Base-by-base conservation (phyloP, 202 grass and related monocot species). In the Carex sylvatica region DNA sequence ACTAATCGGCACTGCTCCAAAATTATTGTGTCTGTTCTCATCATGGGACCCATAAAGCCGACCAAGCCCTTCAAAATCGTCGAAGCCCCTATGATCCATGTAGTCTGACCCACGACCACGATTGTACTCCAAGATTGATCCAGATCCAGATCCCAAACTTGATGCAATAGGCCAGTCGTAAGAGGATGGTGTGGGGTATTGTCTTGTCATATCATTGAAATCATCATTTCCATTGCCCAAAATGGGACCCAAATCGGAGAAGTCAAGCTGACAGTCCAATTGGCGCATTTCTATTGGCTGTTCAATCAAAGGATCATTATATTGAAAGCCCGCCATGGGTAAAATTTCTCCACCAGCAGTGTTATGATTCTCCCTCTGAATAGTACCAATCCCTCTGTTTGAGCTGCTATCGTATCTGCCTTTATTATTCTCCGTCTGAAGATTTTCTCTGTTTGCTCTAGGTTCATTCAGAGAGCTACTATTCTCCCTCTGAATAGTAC, bases 151-250 rank as follows among this genome's bases (percentile, higher is more conserved):
- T 49, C 59, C 78, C 60, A 80, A 66, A 58, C 51, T 53, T 59
- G 74, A 59, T 36, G 23, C 53, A 65, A 49, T 2, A 53, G 16
- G 2, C 80, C 80, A 82, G 49, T 82, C 28, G 5, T 53, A 82
- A 82, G 80, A 54, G 26, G 79, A 61, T n/a, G 35, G 5, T 69
- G 61, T 20, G 1, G 40, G 31, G 40, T 82, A 82, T 31, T 19
- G 63, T 67, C 61, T 82, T 53, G 63, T 46, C 35, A 82, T 54
- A 35, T 82, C 80, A 69, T 56, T 67, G 19, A 82, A 33, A 46
- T 80, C 74, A 47, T 81, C 80, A 70, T 82, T 82, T 36, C 65
- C 65, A 67, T 58, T 82, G 61, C 44, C 19, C 33, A 82, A 70
- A 82, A 82, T 65, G 63, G 80, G 80, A 53, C 46, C 80, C 6